Conservation (phyloP, 176 grass and related monocot species). For the Triticum turgidum region DNA sequence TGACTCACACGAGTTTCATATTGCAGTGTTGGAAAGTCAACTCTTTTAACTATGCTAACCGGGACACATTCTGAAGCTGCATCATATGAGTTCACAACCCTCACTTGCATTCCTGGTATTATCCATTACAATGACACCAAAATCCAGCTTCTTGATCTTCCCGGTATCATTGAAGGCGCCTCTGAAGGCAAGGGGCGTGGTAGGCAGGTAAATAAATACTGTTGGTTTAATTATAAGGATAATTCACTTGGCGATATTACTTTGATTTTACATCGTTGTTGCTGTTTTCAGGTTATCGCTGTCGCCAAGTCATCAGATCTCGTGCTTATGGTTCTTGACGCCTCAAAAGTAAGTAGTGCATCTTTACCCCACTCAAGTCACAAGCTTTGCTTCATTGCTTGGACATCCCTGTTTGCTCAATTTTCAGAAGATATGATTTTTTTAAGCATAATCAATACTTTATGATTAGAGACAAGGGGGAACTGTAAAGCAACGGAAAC, state of each 20-base stretch:
- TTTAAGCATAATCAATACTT: background rate
- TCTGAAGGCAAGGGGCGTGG: conserved; percentile 99
- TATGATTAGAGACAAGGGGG: background rate
- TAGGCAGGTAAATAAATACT: conserved; percentile 77
- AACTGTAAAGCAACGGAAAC: background rate
- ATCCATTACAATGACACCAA: conserved; percentile 99
- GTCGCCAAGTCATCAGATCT: conserved; percentile 99
- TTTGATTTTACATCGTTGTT: background rate
- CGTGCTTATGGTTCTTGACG: conserved; percentile 98
- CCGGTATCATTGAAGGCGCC: conserved; percentile 99
- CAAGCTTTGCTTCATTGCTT: conserved; percentile 29
- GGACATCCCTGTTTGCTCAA: conserved; percentile 1
- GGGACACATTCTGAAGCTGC: conserved; percentile 99
- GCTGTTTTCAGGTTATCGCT: conserved; percentile 85
- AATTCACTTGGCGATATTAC: background rate
- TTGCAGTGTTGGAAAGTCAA: conserved; percentile 98
- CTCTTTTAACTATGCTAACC: conserved; percentile 91
- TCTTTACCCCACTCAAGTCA: background rate
- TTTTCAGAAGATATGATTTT: background rate
- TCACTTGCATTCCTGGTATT: conserved; percentile 99
- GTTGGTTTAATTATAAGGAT: background rate
- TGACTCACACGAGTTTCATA: conserved; percentile 12
- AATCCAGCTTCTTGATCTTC: conserved; percentile 99
- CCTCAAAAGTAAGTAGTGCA: conserved; percentile 75
- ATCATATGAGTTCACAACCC: conserved; percentile 98